Evolutionary conservation across 148 eudicot species (phyloP), one percentile per base, ranked within the genome.

Genomic region (Cornus controversa): DNA sequence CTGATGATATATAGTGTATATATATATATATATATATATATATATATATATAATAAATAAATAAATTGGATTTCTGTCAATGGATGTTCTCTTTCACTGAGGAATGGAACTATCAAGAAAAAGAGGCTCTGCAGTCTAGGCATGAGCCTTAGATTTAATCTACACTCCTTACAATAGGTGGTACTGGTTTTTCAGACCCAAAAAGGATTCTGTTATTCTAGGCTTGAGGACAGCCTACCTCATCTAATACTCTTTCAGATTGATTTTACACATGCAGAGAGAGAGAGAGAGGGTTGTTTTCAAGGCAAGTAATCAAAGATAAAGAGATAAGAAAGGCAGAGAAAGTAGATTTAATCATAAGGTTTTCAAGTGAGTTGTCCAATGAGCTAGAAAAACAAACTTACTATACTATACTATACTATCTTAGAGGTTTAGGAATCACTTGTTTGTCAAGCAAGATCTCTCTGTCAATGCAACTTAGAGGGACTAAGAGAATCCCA

Each of bases 401-500:
- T 74, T 40, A 40, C 8, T 40, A 2, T 9, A 40, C 45, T 4
- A 40, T 74, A 10, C 5, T 22, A 16, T 53, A 54, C 74, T 54
- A 22, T 26, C 14, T 66, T 28, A 58, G 69, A 72, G 28, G 50
- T 83, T 77, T 53, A 67, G 79, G 82, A 54, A 82, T 83, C 88
- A 79, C 91, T 90, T 89, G 87, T 85, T 47, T 72, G 58, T 76
- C 86, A 92, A 88, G 96, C 81, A 90, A 91, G 26, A 67, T 79
- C 74, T 58, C 58, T 73, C 79, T 70, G 29, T 66, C 73, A 63
- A 62, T 57, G 66, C 71, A 66, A 70, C 67, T 16, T 40, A 75
- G 29, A 69, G 60, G 11, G 13, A 74, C 69, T 42, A 78, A 45
- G 79, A 81, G 80, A 71, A 84, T 69, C 76, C 85, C 83, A 76